Conservation (phyloP, 2,329 filamentous ascomycete species). For the Pseudogymnoascus sp. region DNA sequence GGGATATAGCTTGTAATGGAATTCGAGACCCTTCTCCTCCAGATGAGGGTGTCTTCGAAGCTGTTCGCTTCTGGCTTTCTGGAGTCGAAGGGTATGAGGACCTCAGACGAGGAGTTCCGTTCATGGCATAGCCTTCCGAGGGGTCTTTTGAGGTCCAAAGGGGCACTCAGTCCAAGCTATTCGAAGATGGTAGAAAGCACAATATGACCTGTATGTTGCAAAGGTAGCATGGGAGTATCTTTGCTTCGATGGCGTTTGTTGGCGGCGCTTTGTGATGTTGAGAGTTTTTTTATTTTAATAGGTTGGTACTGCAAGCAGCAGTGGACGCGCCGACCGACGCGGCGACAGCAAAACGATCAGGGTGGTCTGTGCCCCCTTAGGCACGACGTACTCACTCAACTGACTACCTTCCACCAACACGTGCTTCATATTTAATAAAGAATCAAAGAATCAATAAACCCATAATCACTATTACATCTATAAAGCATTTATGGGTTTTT, state of each 20-base stretch:
- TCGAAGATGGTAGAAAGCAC: not conserved
- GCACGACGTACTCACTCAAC: not conserved
- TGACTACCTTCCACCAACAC: not conserved
- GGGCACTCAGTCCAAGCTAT: constrained; percentile 7
- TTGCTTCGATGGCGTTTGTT: constrained; percentile 1
- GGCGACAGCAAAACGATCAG: constrained; percentile 1
- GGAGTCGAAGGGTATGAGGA: constrained; percentile 77
- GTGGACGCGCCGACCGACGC: constrained; percentile 4
- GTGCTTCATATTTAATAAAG: constrained; percentile 1
- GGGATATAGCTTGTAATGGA: constrained; percentile 24
- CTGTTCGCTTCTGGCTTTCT: constrained; percentile 36
- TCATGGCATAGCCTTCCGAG: constrained; percentile 48
- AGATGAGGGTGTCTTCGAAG: constrained; percentile 26
- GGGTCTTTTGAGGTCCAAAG: not conserved
- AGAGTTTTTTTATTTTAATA: not conserved
- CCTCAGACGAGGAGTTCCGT: constrained; percentile 71
- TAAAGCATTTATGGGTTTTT: not conserved
- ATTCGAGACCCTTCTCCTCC: constrained; percentile 17
- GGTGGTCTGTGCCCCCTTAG: not conserved
- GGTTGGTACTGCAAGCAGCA: not conserved
- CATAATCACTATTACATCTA: not conserved
- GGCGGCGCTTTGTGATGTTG: constrained; percentile 5
- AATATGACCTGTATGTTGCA: not conserved
- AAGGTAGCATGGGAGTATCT: not conserved
- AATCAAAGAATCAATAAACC: not conserved